phyloP scores from a whole-genome alignment of 164 flowering plant species.

The Dillenia turbinata region DNA sequence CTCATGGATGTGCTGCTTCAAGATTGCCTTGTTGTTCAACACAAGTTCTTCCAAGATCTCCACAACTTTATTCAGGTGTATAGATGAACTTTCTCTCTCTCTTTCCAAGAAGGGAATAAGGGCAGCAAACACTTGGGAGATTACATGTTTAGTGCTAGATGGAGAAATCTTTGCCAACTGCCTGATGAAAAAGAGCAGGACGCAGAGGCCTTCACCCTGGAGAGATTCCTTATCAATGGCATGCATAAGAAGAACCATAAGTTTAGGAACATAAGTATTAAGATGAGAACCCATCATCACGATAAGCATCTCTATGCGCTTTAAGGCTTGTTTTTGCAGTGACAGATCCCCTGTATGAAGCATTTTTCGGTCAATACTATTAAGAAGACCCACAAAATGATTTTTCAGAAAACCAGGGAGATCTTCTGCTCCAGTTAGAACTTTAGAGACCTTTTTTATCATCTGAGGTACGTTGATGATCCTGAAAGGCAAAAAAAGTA shows the following conservation, averaged over 20 bases:
- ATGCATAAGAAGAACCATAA: slow-evolving; percentile 98
- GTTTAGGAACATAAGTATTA: slow-evolving; percentile 85
- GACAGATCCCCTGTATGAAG: slow-evolving; percentile 73
- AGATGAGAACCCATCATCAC: slow-evolving; percentile 92
- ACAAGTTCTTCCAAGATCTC: slow-evolving; percentile 89
- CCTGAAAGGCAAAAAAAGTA: slow-evolving; percentile 32
- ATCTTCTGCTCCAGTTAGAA: slow-evolving; percentile 77
- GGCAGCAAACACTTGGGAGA: slow-evolving; percentile 94
- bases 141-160: slow-evolving; percentile 82
- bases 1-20: slow-evolving; percentile 78
- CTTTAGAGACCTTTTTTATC: slow-evolving; percentile 81
- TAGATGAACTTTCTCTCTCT: slow-evolving; percentile 54
- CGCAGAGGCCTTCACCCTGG: slow-evolving; percentile 74
- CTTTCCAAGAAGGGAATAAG: slow-evolving; percentile 87
- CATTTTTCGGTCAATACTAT: slow-evolving; percentile 92
- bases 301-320: slow-evolving; percentile 83
- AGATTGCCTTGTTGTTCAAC: slow-evolving; percentile 49
- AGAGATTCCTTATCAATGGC: slow-evolving; percentile 80
- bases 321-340: slow-evolving; percentile 81
- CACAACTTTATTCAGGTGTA: slow-evolving; percentile 63
- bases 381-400: slow-evolving; percentile 96
- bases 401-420: slow-evolving; percentile 80
- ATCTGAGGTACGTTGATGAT: slow-evolving; percentile 69
- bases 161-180: slow-evolving; percentile 73
- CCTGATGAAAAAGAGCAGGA: slow-evolving; percentile 73